A percentile compares a stretch with the other conserved stretches of the same genome.
Conservation (phyloP, 768 basidiomycete genomes). For the Tephrocybe sp. region DNA sequence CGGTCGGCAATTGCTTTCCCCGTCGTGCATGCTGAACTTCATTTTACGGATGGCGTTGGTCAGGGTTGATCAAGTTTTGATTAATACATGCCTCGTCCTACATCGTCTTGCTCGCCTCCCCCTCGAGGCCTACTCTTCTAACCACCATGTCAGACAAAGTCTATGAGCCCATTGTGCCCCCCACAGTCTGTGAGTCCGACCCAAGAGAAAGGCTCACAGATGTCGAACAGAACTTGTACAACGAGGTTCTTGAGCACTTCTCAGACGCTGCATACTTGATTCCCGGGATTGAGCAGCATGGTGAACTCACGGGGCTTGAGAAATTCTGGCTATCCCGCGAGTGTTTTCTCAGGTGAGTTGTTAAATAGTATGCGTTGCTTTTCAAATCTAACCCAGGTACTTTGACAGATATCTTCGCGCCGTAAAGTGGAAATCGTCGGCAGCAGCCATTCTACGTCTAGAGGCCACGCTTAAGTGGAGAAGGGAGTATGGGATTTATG, state of each 20-base stretch:
- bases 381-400: neutral
- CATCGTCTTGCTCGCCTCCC: slow-evolving; percentile 1
- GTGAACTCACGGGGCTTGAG: slow-evolving; percentile 58
- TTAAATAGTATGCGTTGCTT: neutral
- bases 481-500: slow-evolving; percentile 73
- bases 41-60: neutral
- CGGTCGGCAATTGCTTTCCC: neutral
- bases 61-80: slow-evolving; percentile 1
- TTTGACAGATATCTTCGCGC: slow-evolving; percentile 67
- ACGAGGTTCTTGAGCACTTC: slow-evolving; percentile 61
- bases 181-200: slow-evolving; percentile 24
- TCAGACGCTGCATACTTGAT: slow-evolving; percentile 47
- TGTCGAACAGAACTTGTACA: slow-evolving; percentile 46
- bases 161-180: slow-evolving; percentile 33
- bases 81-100: neutral
- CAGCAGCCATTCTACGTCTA: slow-evolving; percentile 62
- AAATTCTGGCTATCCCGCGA: slow-evolving; percentile 81
- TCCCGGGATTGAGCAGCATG: slow-evolving; percentile 40
- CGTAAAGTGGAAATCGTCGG: slow-evolving; percentile 61
- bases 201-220: slow-evolving; percentile 38
- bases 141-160: slow-evolving; percentile 24
- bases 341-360: slow-evolving; percentile 61
- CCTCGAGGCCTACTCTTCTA: neutral
- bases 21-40: too few relatives aligned
- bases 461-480: slow-evolving; percentile 79